Evolutionary conservation across 2,329 filamentous ascomycete genomes (phyloP), one percentile per base, ranked within the genome.

Genomic region (Aspergillus neoniger): DNA sequence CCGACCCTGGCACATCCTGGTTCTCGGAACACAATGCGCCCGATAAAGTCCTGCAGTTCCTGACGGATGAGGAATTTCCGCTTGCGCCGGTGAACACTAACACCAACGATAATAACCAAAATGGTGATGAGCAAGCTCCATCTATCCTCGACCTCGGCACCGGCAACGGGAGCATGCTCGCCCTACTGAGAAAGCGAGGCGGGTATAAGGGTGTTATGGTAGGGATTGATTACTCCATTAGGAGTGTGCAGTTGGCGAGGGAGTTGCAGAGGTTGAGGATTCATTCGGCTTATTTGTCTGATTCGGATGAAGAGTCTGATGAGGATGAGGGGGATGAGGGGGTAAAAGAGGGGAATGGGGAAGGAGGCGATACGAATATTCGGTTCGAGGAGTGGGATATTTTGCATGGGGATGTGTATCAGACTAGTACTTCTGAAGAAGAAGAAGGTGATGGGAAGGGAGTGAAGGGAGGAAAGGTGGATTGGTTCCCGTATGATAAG

Each of bases 1-100:
- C 96, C 10, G 77, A 81, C 80, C 89, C 89, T 61, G 94, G 94
- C 67, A 96, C 92, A 30, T 88, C 95, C 69, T 99, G 95, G 95
- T 99, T 99, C 83, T 90, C 92, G 74, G 95, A 98, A 79, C 91
- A 92, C 32, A 87, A 90, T 71, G 95, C 95, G 63, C 91, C 96
- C 72, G 83, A 88, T 63, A 93, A 93, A 72, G 87, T 96, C 61
- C 77, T 96, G 23, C 76, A 80, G 9, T 92, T 89, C 74, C 84
- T 96, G 7, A 80, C 80, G 3, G 77, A 80, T 3, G 76, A 80
- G 14, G 76, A 76, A 1, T 77, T 81, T 28, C 73, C 86, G 64
- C 68, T 79, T 4, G 71, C 79, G 32, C 77, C 78, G 21, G 67
- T 68, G 32, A 72, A 75, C 65, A 81, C 25, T 2, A 8, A 28